A percentile compares a stretch with the other conserved stretches of the same genome.
Evolutionary conservation across 2,329 filamentous ascomycete genomes (phyloP).

Genomic region (Esteya vermicola): DNA sequence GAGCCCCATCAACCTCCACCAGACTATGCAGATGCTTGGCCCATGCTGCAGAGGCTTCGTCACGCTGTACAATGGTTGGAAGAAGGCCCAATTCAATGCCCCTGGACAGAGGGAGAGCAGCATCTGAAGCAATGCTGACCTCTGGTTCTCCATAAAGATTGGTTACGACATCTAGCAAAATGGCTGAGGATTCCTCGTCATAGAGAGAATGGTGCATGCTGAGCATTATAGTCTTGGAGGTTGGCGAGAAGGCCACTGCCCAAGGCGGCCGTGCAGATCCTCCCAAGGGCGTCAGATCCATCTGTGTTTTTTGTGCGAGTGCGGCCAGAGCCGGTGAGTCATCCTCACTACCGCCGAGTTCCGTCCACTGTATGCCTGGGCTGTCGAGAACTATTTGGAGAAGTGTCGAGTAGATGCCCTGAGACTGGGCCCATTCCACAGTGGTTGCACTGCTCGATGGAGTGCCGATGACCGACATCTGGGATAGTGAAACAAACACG

Average conservation of each 20-base stretch:
- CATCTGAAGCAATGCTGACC: no score
- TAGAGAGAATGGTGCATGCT: conserved; percentile 46
- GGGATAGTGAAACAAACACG: conserved; percentile 18
- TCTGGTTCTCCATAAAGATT: conserved; percentile 1
- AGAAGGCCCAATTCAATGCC: conserved; percentile 13
- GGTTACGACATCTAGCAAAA: conserved; percentile 31
- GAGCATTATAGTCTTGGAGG: conserved; percentile 18
- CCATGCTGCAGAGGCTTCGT: conserved; percentile 11
- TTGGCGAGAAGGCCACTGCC: conserved; percentile 19
- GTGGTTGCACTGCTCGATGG: not conserved
- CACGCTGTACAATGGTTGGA: conserved; percentile 9
- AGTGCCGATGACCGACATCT: conserved; percentile 8
- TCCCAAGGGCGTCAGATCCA: not conserved
- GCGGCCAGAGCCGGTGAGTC: not conserved
- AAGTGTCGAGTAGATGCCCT: not conserved
- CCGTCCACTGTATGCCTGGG: not conserved
- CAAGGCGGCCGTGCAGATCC: conserved; percentile 16
- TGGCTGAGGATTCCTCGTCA: conserved; percentile 42
- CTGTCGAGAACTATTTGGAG: not conserved
- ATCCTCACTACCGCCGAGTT: not conserved
- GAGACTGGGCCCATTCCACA: not conserved
- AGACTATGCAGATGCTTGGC: conserved; percentile 7
- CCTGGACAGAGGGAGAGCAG: conserved; percentile 3
- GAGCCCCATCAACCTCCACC: conserved; percentile 6
- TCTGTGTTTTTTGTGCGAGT: not conserved